Evolutionary conservation across 2,329 filamentous ascomycete genomes (phyloP), one percentile per base, ranked within the genome.

Genomic region (Emmonsiellopsis sp.): DNA sequence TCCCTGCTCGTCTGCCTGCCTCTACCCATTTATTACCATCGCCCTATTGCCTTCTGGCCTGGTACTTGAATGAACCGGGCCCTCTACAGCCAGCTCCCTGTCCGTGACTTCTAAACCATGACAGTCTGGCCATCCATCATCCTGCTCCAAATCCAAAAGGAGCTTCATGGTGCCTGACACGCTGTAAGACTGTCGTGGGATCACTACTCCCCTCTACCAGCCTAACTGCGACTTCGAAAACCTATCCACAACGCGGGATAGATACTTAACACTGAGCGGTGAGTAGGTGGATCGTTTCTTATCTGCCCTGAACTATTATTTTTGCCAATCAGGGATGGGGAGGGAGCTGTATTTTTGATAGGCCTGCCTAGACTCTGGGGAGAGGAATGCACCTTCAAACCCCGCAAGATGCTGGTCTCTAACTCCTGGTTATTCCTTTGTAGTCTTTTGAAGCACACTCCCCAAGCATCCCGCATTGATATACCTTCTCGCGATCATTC

Each of bases 91-190:
- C 45, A 34, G 8, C 30, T 2, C 15, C 45, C 16, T 48, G 11
- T 2, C 2, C 13, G n/a, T 15, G 20, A 37, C n/a, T 16, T 31
- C 43, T 40, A 26, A 35, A 50, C 40, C 37, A 54, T 54, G 52
- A 32, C 37, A 49, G 37, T 40, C 52, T 50, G 52, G 38, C 45
- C 35, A 13, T 44, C 43, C 10, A 37, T 61, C 57, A 55, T 61
- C 55, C 58, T 55, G 57, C 61, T 59, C 54, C 55, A 60, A 57
- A 56, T 58, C 57, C 57, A 58, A 53, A 61, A 61, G 55, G 60
- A 61, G 60, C 64, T 64, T 55, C 60, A 61, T 56, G 64, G 63
- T 61, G 62, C 60, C 55, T 65, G 60, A 61, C 49, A 43, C 30
- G 15, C 30, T 40, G 15, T 40, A 11, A 40, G 26, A 34, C 38